These are phyloP conservation scores for Pisolithus orientalis DNA, from an alignment of 768 basidiomycete species.

Conservation along the genomic window DNA sequence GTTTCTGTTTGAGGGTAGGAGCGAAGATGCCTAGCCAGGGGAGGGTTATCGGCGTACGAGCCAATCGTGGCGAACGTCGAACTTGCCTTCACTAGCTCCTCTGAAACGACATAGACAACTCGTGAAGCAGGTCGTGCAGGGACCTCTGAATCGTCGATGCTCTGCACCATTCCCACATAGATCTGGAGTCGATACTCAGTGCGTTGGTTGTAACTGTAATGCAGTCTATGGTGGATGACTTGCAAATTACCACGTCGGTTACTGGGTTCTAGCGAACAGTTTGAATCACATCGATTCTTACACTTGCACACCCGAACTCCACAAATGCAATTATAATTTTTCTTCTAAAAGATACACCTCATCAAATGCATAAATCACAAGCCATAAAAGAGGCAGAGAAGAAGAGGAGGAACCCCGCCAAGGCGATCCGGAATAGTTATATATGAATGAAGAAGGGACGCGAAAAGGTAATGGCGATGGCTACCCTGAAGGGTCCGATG, in stretches of 20 bases:
- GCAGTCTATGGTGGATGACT: no score
- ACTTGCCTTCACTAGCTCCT: constrained; percentile 48
- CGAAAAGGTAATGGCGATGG: background rate
- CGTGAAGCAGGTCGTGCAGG: background rate
- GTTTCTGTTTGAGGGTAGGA: constrained; percentile 64
- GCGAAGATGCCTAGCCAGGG: constrained; percentile 36
- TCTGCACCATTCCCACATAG: background rate
- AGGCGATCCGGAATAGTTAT: background rate
- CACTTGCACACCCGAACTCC: background rate
- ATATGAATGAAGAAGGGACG: background rate
- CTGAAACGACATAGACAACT: constrained; percentile 50
- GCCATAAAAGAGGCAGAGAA: background rate
- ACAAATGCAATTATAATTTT: background rate
- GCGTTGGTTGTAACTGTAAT: no score
- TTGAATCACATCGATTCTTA: no score
- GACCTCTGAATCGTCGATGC: background rate
- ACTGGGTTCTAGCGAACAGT: no score
- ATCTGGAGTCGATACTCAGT: background rate
- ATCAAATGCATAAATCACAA: background rate
- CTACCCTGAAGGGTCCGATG: no score
- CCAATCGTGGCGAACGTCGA: background rate
- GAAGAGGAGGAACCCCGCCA: background rate
- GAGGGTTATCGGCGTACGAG: constrained; percentile 2
- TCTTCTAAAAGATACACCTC: background rate
- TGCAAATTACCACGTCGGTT: no score